Conservation (phyloP, 352 stramenopile species). For the Peronospora tabacina region DNA sequence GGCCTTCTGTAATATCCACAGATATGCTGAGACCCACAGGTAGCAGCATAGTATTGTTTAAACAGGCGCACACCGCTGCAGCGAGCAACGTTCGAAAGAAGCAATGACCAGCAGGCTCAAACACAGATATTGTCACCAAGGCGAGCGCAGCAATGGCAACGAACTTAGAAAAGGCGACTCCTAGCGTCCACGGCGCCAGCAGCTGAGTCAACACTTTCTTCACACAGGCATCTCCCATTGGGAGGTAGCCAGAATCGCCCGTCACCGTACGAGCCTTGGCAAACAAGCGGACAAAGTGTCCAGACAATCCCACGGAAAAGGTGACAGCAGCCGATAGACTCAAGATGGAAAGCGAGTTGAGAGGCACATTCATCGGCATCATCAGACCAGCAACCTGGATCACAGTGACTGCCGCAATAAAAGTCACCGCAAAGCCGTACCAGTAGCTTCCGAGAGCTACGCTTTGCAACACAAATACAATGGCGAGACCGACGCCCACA, state of each 20-base stretch:
- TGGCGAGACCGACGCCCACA: constrained; percentile 35
- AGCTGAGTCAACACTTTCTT: constrained; percentile 36
- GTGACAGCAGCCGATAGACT: constrained; percentile 69
- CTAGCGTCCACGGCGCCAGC: constrained; percentile 33
- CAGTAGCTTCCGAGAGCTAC: constrained; percentile 42
- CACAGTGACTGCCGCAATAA: constrained; percentile 40
- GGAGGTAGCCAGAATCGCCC: constrained; percentile 17
- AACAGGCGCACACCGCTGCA: constrained; percentile 28
- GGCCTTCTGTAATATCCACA: constrained; percentile 35
- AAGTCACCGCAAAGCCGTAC: constrained; percentile 41
- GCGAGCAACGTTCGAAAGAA: constrained; percentile 43
- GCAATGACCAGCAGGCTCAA: constrained; percentile 31
- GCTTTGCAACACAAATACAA: constrained; percentile 44
- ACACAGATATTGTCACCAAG: constrained; percentile 29
- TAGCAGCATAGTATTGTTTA: constrained; percentile 32
- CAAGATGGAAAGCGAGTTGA: constrained; percentile 81
- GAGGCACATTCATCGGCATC: constrained; percentile 44
- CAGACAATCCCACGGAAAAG: constrained; percentile 73
- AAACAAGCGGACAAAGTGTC: constrained; percentile 68
- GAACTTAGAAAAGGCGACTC: constrained; percentile 35
- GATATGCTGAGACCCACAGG: constrained; percentile 40
- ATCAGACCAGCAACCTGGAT: constrained; percentile 59
- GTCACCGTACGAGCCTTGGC: constrained; percentile 28
- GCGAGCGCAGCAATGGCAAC: constrained; percentile 35
- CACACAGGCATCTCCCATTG: constrained; percentile 26